These are phyloP conservation scores for Fraxinus latifolia DNA, from an alignment of 305 asterid genomes.

Conservation along the genomic window DNA sequence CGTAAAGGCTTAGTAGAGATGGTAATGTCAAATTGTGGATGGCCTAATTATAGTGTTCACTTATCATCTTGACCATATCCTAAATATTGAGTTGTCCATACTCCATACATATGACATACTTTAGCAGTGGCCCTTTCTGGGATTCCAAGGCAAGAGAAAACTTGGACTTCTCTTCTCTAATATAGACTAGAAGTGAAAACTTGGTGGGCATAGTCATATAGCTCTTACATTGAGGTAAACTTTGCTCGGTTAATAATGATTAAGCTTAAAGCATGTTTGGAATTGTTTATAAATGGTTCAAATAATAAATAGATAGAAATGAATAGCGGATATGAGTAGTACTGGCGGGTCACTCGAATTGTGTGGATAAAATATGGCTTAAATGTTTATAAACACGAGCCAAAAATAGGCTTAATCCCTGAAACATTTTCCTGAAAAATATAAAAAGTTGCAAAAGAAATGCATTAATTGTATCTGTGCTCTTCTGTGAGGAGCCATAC, in stretches of 20 bases:
- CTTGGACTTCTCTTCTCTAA: not conserved
- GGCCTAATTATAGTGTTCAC: not conserved
- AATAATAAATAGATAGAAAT: not conserved
- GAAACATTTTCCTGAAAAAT: not conserved
- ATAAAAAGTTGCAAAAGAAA: conserved; percentile 11
- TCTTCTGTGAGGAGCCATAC: conserved; percentile 18
- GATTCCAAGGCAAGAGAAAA: not conserved
- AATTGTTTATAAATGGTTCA: not conserved
- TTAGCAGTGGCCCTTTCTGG: not conserved
- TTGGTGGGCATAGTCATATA: not conserved
- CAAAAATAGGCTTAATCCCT: not conserved
- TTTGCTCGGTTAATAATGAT: not conserved
- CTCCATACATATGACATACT: not conserved
- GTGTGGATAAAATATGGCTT: not conserved
- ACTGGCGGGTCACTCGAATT: not conserved
- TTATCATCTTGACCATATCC: not conserved
- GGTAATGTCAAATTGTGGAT: not conserved
- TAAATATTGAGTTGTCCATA: not conserved
- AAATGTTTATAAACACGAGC: not conserved
- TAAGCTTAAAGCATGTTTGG: not conserved
- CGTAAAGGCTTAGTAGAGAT: not conserved
- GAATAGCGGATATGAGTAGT: not conserved
- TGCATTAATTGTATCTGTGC: conserved; percentile 12
- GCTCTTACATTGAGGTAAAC: not conserved
- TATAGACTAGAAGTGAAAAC: not conserved